These are phyloP conservation scores for Globisporangium emineosum DNA, from an alignment of 352 stramenopile species.

Conservation along the genomic window DNA sequence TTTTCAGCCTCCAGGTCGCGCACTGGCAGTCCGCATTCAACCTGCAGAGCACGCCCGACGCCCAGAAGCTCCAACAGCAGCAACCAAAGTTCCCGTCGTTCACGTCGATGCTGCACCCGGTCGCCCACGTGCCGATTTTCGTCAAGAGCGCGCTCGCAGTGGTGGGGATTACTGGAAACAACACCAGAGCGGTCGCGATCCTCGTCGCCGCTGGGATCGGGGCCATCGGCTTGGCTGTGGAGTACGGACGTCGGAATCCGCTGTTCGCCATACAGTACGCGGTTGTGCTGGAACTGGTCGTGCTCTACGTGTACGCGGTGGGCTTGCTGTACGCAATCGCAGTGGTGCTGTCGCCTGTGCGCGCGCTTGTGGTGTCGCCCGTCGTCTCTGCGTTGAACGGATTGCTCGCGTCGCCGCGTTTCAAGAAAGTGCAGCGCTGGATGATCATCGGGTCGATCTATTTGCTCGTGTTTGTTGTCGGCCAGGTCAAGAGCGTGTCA, in stretches of 20 bases:
- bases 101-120: constrained; percentile 53
- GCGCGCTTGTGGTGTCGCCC: constrained; percentile 37
- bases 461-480: constrained; percentile 30
- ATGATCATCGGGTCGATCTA: constrained; percentile 43
- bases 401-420: constrained; percentile 18
- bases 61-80: constrained; percentile 16
- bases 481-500: constrained; percentile 29
- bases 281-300: constrained; percentile 27
- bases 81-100: constrained; percentile 47
- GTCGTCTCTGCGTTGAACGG: constrained; percentile 24
- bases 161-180: neutral
- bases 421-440: constrained; percentile 41
- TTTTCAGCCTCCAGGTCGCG: constrained; percentile 59
- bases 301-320: constrained; percentile 55
- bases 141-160: constrained; percentile 14
- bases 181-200: neutral
- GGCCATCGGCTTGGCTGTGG: constrained; percentile 4
- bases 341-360: constrained; percentile 33
- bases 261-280: constrained; percentile 11
- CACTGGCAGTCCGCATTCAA: constrained; percentile 70
- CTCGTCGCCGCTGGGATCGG: constrained; percentile 1
- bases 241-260: constrained; percentile 14
- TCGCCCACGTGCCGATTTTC: constrained; percentile 34
- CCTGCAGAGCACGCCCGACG: constrained; percentile 26
- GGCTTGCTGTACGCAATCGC: constrained; percentile 51